Evolutionary conservation across 2,329 filamentous ascomycete genomes (phyloP).

Genomic region (Botrytis squamosa): DNA sequence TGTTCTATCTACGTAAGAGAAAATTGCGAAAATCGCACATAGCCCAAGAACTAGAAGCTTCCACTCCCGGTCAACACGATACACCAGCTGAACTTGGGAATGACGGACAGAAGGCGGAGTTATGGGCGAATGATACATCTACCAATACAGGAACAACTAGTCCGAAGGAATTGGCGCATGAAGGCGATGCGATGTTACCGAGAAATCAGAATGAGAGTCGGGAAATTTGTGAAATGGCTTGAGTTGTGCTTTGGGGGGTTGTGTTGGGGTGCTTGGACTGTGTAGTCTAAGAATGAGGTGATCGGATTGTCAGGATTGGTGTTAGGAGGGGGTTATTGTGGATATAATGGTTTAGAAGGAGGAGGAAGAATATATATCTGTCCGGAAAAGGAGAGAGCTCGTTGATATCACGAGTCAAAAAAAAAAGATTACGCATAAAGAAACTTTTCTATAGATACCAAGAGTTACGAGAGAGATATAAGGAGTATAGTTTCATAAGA

Average conservation of each 20-base stretch:
- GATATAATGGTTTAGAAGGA: not conserved
- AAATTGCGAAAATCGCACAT: not conserved
- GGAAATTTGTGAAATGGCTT: not conserved
- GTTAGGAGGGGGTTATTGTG: not conserved
- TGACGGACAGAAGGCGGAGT: not conserved
- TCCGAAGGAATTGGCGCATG: not conserved
- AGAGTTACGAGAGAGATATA: not conserved
- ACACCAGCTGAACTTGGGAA: not conserved
- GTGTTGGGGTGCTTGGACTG: not conserved
- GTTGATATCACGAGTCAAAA: not conserved
- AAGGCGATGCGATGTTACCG: not conserved
- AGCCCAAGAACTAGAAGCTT: not conserved
- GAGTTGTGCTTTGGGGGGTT: not conserved
- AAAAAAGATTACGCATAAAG: too few relatives aligned
- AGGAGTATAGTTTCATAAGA: not conserved
- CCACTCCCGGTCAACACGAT: not conserved
- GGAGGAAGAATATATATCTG: not conserved
- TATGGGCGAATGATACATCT: not conserved
- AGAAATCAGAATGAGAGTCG: not conserved
- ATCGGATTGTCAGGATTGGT: not conserved
- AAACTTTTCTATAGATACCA: not conserved
- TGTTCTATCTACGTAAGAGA: not conserved
- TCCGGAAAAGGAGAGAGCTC: not conserved
- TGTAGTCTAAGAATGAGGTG: not conserved
- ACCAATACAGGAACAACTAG: not conserved